These are phyloP conservation scores for Coelastrella sp. DNA, from an alignment of 139 green algal genomes.

Conservation along the genomic window DNA sequence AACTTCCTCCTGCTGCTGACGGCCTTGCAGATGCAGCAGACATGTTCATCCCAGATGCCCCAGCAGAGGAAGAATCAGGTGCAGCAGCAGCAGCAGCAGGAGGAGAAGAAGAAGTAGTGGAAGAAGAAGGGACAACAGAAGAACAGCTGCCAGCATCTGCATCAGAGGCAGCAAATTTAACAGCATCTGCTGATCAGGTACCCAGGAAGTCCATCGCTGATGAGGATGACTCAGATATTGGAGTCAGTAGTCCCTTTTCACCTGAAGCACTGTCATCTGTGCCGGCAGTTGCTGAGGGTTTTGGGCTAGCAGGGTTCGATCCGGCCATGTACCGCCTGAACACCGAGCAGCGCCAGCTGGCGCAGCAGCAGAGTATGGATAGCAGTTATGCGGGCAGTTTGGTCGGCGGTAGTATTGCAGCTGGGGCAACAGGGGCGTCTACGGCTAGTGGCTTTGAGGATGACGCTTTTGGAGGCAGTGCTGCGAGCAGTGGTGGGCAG, in stretches of 20 bases:
- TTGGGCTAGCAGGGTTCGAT: slow-evolving; percentile 30
- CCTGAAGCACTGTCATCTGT: slow-evolving; percentile 7
- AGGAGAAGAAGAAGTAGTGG: neutral
- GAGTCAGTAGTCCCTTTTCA: neutral
- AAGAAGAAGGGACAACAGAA: neutral
- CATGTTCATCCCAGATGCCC: neutral
- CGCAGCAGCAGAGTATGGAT: slow-evolving; percentile 7
- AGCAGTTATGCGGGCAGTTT: slow-evolving; percentile 38
- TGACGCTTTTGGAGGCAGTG: neutral
- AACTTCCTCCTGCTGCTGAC: neutral
- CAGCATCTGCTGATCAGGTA: neutral
- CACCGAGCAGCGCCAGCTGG: slow-evolving; percentile 1
- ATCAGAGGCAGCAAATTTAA: neutral
- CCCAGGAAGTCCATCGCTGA: neutral
- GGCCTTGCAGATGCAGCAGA: neutral
- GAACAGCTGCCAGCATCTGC: neutral
- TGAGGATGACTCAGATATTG: slow-evolving; percentile 27
- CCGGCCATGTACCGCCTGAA: neutral
- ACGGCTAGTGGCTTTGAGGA: slow-evolving; percentile 14
- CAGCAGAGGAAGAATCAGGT: neutral
- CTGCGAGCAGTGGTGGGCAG: neutral
- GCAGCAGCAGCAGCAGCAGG: neutral
- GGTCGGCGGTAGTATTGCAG: neutral
- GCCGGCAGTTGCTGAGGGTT: neutral
- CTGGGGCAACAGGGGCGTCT: neutral